Base-by-base conservation (phyloP, 441 rosid genomes). In the Hypseocharis bilobata region DNA sequence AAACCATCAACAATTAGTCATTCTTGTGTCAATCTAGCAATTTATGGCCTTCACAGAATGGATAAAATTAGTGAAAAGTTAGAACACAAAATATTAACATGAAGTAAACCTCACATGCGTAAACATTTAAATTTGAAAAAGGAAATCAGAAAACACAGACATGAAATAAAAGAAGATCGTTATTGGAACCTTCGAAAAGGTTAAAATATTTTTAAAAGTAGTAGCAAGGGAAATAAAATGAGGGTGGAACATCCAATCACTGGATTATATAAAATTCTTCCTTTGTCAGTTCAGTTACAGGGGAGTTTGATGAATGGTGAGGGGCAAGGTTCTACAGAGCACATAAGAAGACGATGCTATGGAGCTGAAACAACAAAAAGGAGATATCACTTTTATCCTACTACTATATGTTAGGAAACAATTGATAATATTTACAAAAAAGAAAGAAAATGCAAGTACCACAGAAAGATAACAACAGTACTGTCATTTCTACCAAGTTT, bases 401-500 rank as follows among this genome's bases (percentile, higher is more conserved):
- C 55, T 4, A 19, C 55, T 22, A 59, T 40, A 51, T 29, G 30
- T 29, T 11, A 25, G 4, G 30, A 6, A 22, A 3, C 61, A 60
- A 49, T 30, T 40, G 27, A 63, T 29, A 36, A 29, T 44, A 54
- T 38, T 8, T 23, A 27, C 7, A 51, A 47, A 20, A 22, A 23
- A 57, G 30, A 20, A 7, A 23, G 13, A 59, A 71, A 47, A 17
- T 23, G 17, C 7, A 60, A 36, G 59, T 25, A 25, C 16, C 30
- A n/a, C 45, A 7, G 14, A n/a, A 72, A 54, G 54, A 55, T 4
- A 22, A 59, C 25, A 27, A 51, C 23, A 19, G 38, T 20, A 20
- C 8, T 38, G 57, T 67, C 40, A 49, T 52, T 42, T 51, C 66
- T 67, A 73, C 76, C 71, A 71, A 66, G 28, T 27, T 73, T 76